These are phyloP conservation scores for Ogataea minuta DNA, from an alignment of 805 yeast species.

Conservation along the genomic window DNA sequence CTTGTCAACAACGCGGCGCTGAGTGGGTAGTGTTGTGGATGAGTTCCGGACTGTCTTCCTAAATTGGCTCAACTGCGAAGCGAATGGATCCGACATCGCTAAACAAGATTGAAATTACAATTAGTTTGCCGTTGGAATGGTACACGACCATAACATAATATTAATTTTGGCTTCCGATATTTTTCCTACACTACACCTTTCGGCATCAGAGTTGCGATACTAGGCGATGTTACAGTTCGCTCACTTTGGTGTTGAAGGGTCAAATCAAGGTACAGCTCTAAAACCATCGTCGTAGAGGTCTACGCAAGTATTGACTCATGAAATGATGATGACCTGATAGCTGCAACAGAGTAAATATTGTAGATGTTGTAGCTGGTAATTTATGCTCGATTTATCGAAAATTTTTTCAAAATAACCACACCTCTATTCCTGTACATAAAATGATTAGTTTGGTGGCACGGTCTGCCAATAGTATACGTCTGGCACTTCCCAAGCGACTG, in stretches of 20 bases:
- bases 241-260: constrained; percentile 15
- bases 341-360: constrained; percentile 55
- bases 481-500: not conserved
- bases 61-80: constrained; percentile 60
- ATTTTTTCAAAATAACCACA: constrained; percentile 7
- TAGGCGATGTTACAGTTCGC: constrained; percentile 26
- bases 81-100: constrained; percentile 32
- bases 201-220: constrained; percentile 7
- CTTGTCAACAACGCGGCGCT: constrained; percentile 30
- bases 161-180: not conserved
- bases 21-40: constrained; percentile 50
- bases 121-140: constrained; percentile 8
- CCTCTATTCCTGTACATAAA: constrained; percentile 9
- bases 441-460: constrained; percentile 9
- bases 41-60: constrained; percentile 53
- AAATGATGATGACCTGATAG: constrained; percentile 94
- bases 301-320: constrained; percentile 76
- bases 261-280: constrained; percentile 57
- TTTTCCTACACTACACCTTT: constrained; percentile 4
- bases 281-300: constrained; percentile 99
- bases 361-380: not conserved
- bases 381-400: not conserved
- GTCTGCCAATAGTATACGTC: constrained; percentile 5
- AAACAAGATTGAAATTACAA: not conserved
- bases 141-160: constrained; percentile 9